phyloP scores from a whole-genome alignment of 495 filamentous ascomycete species.

The Pseudoneurospora amorphoporcata region DNA sequence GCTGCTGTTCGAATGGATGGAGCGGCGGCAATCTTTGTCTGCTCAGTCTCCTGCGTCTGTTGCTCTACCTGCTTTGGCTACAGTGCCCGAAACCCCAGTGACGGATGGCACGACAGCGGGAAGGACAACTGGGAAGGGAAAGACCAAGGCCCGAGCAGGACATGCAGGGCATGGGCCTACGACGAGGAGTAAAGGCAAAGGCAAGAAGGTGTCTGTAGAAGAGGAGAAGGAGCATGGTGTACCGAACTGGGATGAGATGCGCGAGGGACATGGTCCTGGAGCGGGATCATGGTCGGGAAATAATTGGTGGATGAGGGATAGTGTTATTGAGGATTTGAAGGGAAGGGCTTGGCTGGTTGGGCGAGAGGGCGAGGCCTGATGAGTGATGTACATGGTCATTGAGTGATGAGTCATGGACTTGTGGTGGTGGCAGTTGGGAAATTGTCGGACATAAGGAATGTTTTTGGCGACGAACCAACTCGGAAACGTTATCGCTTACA shows the following conservation, averaged over 20 bases:
- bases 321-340: slow-evolving; percentile 45
- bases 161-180: slow-evolving; percentile 9
- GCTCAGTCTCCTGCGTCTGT: not conserved
- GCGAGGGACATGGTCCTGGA: slow-evolving; percentile 1
- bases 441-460: no score
- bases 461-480: no score
- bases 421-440: no score
- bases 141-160: not conserved
- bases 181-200: slow-evolving; percentile 10
- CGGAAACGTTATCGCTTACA: not conserved
- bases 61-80: not conserved
- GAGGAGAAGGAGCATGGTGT: slow-evolving; percentile 7
- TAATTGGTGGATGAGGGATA: slow-evolving; percentile 40
- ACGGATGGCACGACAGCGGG: not conserved
- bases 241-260: not conserved
- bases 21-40: slow-evolving; percentile 21
- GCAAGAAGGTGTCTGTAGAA: slow-evolving; percentile 20
- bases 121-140: not conserved
- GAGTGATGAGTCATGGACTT: not conserved
- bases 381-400: not conserved
- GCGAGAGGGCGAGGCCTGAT: not conserved
- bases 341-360: slow-evolving; percentile 45
- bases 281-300: slow-evolving; percentile 11
- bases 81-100: not conserved
- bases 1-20: slow-evolving; percentile 75